Evolutionary conservation across 192 early-diverging fungal genomes (phyloP).

Genomic region (Spizellomyces sp.): DNA sequence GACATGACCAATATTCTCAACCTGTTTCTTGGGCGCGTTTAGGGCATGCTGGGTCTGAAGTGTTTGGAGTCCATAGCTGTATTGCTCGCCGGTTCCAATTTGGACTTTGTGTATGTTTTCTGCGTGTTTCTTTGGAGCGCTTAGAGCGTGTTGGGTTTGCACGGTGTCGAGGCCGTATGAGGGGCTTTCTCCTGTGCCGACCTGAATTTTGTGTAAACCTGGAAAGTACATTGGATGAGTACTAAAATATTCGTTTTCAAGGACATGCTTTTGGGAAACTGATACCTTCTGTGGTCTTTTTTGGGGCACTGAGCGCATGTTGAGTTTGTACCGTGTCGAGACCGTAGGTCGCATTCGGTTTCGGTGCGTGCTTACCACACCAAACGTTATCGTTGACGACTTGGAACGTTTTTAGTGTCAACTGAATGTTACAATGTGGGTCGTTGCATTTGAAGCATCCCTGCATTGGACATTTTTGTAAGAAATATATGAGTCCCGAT

Average conservation of each 20-base stretch:
- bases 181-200: conserved; percentile 44
- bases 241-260: too few relatives aligned
- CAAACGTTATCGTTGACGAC: conserved; percentile 35
- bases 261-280: too few relatives aligned
- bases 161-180: conserved; percentile 33
- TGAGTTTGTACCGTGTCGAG: conserved; percentile 20
- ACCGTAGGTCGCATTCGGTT: conserved; percentile 38
- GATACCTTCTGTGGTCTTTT: conserved; percentile 42
- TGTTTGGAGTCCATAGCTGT: conserved; percentile 37
- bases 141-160: conserved; percentile 1
- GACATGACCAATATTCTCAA: conserved; percentile 22
- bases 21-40: conserved; percentile 21
- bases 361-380: conserved; percentile 44
- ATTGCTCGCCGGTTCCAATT: conserved; percentile 45
- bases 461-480: neutral
- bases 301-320: conserved; percentile 30
- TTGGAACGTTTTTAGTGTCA: conserved; percentile 48
- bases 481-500: neutral
- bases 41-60: conserved; percentile 40
- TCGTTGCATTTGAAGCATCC: conserved; percentile 53
- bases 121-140: conserved; percentile 43
- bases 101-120: conserved; percentile 43
- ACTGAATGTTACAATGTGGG: conserved; percentile 37
- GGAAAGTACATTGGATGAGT: too few relatives aligned
- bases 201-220: conserved; percentile 34